Evolutionary conservation across 2,329 filamentous ascomycete genomes (phyloP).

Genomic region (Fusarium chuoi): DNA sequence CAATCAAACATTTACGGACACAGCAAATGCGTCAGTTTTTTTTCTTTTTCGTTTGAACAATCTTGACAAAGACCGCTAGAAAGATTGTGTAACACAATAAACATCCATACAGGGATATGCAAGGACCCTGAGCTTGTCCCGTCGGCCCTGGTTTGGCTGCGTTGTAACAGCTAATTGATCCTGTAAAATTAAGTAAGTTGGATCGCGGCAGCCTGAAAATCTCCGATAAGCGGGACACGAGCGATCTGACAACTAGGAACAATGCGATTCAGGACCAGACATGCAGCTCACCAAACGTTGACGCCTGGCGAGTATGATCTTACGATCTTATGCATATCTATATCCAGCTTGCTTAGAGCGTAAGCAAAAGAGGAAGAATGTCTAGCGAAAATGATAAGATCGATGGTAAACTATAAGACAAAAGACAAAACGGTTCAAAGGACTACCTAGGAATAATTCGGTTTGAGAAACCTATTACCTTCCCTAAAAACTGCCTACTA

Average conservation of each 20-base stretch:
- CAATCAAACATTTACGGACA: background rate
- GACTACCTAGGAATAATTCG: background rate
- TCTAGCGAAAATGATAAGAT: background rate
- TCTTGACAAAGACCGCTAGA: background rate
- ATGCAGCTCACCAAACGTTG: background rate
- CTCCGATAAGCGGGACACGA: conserved; percentile 41
- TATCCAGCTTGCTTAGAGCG: background rate
- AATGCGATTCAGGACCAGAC: background rate
- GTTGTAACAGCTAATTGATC: conserved; percentile 8
- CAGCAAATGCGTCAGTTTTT: background rate
- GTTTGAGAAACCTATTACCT: background rate
- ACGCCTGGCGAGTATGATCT: background rate
- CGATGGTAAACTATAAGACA: background rate
- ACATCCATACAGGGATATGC: conserved; percentile 21
- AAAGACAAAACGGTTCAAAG: background rate
- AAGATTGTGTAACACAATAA: background rate
- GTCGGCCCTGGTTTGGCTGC: conserved; percentile 11
- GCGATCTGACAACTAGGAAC: conserved; percentile 10
- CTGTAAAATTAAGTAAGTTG: background rate
- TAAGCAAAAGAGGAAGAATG: background rate
- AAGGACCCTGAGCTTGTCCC: conserved; percentile 23
- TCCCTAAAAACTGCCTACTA: background rate
- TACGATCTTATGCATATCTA: background rate
- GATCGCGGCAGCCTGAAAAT: conserved; percentile 33
- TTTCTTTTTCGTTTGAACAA: background rate